phyloP scores from a whole-genome alignment of 805 yeast species.

The Saccharomycopsis fibuligera region DNA sequence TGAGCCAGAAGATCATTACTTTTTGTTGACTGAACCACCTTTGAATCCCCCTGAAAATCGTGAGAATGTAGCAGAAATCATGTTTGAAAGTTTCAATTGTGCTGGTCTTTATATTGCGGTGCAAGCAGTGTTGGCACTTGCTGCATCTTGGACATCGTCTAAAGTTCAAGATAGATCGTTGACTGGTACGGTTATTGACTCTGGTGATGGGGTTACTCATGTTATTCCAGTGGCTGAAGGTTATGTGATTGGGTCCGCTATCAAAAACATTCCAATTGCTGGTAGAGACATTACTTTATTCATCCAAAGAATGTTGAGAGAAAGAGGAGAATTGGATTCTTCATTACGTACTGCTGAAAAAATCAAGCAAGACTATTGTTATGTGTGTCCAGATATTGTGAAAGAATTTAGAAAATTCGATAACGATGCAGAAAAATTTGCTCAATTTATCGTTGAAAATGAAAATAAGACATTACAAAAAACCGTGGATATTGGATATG shows the following conservation, averaged over 20 bases:
- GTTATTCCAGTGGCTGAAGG: slow-evolving; percentile 99
- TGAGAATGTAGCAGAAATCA: slow-evolving; percentile 96
- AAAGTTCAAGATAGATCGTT: slow-evolving; percentile 91
- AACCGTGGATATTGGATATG: slow-evolving; percentile 91
- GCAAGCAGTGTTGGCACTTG: slow-evolving; percentile 96
- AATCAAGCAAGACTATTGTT: slow-evolving; percentile 94
- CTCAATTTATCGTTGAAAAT: slow-evolving; percentile 83
- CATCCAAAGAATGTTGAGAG: slow-evolving; percentile 89
- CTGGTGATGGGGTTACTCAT: slow-evolving; percentile 99
- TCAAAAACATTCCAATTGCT: slow-evolving; percentile 95
- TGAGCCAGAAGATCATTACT: slow-evolving; percentile 98
- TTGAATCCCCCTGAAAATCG: slow-evolving; percentile 99
- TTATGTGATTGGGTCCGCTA: slow-evolving; percentile 95
- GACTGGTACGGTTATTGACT: slow-evolving; percentile 97
- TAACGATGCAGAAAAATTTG: slow-evolving; percentile 88
- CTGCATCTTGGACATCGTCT: slow-evolving; percentile 98
- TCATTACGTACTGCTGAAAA: slow-evolving; percentile 92
- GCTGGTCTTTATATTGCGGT: slow-evolving; percentile 98
- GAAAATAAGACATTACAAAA: slow-evolving; percentile 58
- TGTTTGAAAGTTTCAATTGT: slow-evolving; percentile 98
- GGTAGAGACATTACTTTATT: slow-evolving; percentile 96
- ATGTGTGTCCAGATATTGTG: slow-evolving; percentile 96
- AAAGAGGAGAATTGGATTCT: slow-evolving; percentile 93
- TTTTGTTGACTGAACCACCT: slow-evolving; percentile 95
- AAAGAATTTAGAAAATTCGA: slow-evolving; percentile 94